Conservation (phyloP, 352 stramenopile genomes). For the Thalassiosira hispida region DNA sequence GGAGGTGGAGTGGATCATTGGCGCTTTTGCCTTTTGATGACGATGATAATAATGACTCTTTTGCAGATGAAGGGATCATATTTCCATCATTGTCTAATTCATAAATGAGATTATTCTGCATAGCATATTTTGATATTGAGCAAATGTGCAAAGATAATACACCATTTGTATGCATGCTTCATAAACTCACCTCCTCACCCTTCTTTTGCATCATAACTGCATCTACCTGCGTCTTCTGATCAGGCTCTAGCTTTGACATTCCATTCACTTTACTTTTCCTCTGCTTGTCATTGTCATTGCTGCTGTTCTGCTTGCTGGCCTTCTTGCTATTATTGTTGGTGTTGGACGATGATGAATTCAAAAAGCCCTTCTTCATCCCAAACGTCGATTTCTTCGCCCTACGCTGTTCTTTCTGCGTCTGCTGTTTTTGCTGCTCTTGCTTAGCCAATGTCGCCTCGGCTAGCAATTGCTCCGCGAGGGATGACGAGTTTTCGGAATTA, state of each 20-base stretch:
- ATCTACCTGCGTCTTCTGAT: too few species aligned
- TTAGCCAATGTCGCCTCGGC: conserved; percentile 25
- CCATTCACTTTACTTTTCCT: not conserved
- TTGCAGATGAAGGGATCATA: conserved; percentile 23
- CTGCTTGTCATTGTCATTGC: too few species aligned
- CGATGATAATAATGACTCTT: not conserved
- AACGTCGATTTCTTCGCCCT: conserved; percentile 46
- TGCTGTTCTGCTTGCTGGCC: not conserved
- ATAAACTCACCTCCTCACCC: too few species aligned
- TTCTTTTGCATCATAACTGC: too few species aligned
- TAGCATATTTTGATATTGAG: not conserved
- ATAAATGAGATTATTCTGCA: conserved; percentile 48
- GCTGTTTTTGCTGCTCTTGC: conserved; percentile 22
- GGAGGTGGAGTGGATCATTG: conserved; percentile 33
- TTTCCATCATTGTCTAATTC: conserved; percentile 53
- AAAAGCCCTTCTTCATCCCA: conserved; percentile 62
- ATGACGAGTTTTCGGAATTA: conserved; percentile 6
- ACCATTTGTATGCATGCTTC: too few species aligned
- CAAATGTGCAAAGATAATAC: conserved; percentile 2
- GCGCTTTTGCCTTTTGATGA: not conserved
- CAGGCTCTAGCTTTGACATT: conserved; percentile 7
- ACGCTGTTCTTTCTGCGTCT: conserved; percentile 25
- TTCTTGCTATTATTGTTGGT: conserved; percentile 26
- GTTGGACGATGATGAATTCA: conserved; percentile 34
- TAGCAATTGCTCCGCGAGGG: conserved; percentile 51